Evolutionary conservation across 2,329 filamentous ascomycete genomes (phyloP).

Genomic region (Rhinocladiella mackenziei): DNA sequence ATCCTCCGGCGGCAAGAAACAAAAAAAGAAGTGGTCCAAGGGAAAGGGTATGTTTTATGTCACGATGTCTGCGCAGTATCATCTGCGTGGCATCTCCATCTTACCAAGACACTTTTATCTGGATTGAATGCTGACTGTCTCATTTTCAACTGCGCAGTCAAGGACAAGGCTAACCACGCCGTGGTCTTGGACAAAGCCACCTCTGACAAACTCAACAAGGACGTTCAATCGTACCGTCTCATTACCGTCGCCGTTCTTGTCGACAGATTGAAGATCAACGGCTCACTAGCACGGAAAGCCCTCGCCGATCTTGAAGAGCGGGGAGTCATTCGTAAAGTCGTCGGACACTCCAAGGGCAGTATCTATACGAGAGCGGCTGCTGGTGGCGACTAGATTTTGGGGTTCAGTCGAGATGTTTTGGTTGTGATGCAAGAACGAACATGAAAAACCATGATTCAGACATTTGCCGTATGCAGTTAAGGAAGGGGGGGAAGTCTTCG

Average conservation of each 20-base stretch:
- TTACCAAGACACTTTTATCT: no score
- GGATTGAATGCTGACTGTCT: conserved; percentile 1
- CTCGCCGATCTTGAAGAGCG: conserved; percentile 32
- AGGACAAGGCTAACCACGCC: conserved; percentile 99
- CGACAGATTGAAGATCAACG: conserved; percentile 99
- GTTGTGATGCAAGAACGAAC: background rate
- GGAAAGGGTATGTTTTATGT: conserved; percentile 48
- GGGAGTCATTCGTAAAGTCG: conserved; percentile 85
- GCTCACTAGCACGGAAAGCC: conserved; percentile 75
- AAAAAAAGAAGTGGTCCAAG: conserved; percentile 58
- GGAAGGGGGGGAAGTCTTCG: background rate
- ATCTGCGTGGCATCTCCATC: background rate
- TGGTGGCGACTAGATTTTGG: conserved; percentile 26
- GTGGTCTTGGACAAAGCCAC: conserved; percentile 98
- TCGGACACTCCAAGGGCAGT: conserved; percentile 93
- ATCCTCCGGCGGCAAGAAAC: conserved; percentile 48
- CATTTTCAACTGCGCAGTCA: conserved; percentile 62
- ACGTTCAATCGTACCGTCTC: conserved; percentile 99
- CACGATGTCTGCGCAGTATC: conserved; percentile 3
- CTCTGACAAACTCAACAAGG: conserved; percentile 98
- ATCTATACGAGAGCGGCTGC: conserved; percentile 67
- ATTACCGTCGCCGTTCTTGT: conserved; percentile 98
- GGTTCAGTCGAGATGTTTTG: background rate
- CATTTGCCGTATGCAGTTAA: conserved; percentile 1
- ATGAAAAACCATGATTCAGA: background rate